Evolutionary conservation across 2,329 filamentous ascomycete genomes (phyloP), one percentile per base, ranked within the genome.

Genomic region (Escovopsis weberi): DNA sequence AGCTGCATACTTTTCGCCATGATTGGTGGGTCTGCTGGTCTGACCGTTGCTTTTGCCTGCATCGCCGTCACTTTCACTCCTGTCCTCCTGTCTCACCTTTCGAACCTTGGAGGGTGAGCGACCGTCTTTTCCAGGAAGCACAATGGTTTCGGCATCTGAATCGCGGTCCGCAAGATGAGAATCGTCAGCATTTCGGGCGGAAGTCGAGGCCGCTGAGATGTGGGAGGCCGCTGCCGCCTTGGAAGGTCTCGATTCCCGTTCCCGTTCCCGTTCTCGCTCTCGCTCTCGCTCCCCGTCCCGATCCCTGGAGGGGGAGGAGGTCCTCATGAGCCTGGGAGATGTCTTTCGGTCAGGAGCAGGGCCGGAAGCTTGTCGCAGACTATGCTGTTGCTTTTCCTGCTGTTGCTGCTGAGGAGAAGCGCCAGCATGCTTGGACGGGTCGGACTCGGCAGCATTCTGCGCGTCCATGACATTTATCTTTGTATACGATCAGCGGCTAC

Each of bases 61-160:
- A 9, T 62, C 63, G 41, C 61, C 66, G 47, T 77, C 74, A 43
- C 69, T 67, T 44, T 78, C 75, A 51, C 70, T 74, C 53, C 67
- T 72, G 54, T 79, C 75, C 55, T 81, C 78, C 49, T 80, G 74
- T 56, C 79, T 80, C 38, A 74, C 65, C 59, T 80, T 80, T 45
- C 75, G 70, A 45, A 67, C 66, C 58, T 80, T 80, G 45, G 75
- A 74, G 1, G 75, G 76, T 23, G 76, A 80, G 52, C 75, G 65
- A 34, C 74, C 75, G 55, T 80, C 73, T 54, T 80, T 81, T 26
- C 75, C 75, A 10, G 76, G 70, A 32, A 82, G 59, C 33, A 84
- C 78, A 47, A 83, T 80, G 12, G 80, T 84, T 61, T 84, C 80
- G 39, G 80, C 79, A 54, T 84, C 80, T 1, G 80, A 84, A 52